phyloP scores from a whole-genome alignment of 805 yeast species.

The Citeromyces matritensis region DNA sequence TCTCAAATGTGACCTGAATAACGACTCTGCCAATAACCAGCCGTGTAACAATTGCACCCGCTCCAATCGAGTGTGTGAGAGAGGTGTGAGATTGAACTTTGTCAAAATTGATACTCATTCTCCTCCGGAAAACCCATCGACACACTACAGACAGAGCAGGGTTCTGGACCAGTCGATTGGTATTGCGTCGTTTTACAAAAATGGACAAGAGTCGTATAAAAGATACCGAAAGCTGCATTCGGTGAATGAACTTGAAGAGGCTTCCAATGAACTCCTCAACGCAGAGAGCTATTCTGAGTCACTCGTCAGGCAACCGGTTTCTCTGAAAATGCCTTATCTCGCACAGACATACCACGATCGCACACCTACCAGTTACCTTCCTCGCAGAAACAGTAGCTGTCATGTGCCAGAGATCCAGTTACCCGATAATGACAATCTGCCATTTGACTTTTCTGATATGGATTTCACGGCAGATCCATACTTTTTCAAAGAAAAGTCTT shows the following conservation, averaged over 20 bases:
- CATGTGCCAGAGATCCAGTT: too few relatives aligned
- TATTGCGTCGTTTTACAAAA: conserved; percentile 20
- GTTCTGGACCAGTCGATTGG: conserved; percentile 27
- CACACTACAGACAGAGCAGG: not conserved
- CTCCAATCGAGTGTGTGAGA: conserved; percentile 28
- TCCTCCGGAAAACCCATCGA: conserved; percentile 1
- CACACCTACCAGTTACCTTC: too few relatives aligned
- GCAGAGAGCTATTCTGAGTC: not conserved
- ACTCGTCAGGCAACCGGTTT: not conserved
- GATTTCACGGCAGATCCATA: too few relatives aligned
- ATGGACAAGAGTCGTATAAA: conserved; percentile 16
- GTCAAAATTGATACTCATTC: conserved; percentile 7
- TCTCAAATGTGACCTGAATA: conserved; percentile 50
- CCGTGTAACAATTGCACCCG: conserved; percentile 37
- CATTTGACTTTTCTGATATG: too few relatives aligned
- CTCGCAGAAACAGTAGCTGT: too few relatives aligned
- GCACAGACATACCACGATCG: not conserved
- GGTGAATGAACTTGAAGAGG: conserved; percentile 2
- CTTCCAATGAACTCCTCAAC: not conserved
- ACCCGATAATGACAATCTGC: too few relatives aligned
- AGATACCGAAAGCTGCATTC: conserved; percentile 12
- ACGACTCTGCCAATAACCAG: too few relatives aligned
- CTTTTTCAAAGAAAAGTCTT: too few relatives aligned
- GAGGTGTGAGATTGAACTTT: conserved; percentile 30
- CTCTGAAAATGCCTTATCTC: too few relatives aligned